phyloP scores from a whole-genome alignment of 1,139 yeast species.

The Debaryomycetaceae sp. region DNA sequence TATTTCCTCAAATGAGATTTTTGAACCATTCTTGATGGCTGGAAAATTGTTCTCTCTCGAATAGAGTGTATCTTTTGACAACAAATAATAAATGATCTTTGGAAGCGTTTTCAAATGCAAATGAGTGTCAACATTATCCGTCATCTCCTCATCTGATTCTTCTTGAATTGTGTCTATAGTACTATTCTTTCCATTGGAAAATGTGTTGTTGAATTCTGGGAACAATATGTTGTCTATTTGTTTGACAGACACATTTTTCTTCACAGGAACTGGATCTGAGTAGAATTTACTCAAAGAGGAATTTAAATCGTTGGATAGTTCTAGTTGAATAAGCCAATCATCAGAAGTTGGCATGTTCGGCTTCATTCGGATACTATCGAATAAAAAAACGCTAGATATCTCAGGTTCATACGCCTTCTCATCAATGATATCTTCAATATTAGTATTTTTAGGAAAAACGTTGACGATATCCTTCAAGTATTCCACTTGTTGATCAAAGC shows the following conservation, averaged over 20 bases:
- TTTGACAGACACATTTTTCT: slow-evolving; percentile 21
- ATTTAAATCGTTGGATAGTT: slow-evolving; percentile 50
- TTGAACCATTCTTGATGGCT: slow-evolving; percentile 14
- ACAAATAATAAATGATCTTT: slow-evolving; percentile 16
- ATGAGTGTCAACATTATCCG: slow-evolving; percentile 11
- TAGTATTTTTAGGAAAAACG: slow-evolving; percentile 26
- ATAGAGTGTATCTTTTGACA: slow-evolving; percentile 17
- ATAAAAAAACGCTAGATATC: slow-evolving; percentile 28
- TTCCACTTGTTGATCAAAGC: slow-evolving; percentile 19
- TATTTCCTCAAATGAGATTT: slow-evolving; percentile 24
- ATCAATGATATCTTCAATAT: slow-evolving; percentile 43
- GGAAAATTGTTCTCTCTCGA: slow-evolving; percentile 25
- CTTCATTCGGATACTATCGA: slow-evolving; percentile 27
- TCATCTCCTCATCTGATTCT: slow-evolving; percentile 12
- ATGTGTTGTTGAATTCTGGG: slow-evolving; percentile 40
- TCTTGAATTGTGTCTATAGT: slow-evolving; percentile 22
- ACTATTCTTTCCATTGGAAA: slow-evolving; percentile 15
- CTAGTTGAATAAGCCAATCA: slow-evolving; percentile 64
- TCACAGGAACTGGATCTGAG: slow-evolving; percentile 8
- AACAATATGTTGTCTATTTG: slow-evolving; percentile 53
- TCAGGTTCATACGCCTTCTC: slow-evolving; percentile 73
- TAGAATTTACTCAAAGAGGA: slow-evolving; percentile 43
- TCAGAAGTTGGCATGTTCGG: slow-evolving; percentile 48
- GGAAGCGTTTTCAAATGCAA: slow-evolving; percentile 17
- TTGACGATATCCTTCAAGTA: slow-evolving; percentile 35